Evolutionary conservation across 768 basidiomycete genomes (phyloP).

Genomic region (Strobilomyces echinocephalus): DNA sequence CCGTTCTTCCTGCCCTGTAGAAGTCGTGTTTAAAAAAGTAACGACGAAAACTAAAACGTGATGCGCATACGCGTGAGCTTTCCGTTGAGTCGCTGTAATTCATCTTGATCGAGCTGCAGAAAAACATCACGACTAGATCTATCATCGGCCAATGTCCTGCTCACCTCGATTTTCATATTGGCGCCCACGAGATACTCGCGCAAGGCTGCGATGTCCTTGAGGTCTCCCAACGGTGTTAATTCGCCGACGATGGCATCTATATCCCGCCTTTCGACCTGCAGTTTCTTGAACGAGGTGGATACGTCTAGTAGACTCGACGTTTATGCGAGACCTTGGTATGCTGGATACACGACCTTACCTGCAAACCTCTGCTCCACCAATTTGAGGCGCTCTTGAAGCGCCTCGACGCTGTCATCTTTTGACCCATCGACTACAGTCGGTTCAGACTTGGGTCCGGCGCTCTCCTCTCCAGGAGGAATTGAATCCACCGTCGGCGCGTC

Average conservation of each 20-base stretch:
- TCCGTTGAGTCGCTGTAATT: constrained; percentile 68
- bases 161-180: constrained; percentile 65
- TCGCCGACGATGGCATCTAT: constrained; percentile 67
- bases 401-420: constrained; percentile 42
- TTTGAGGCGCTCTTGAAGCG: constrained; percentile 59
- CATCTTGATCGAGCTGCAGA: constrained; percentile 63
- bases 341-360: constrained; percentile 38
- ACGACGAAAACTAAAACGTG: not conserved
- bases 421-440: not conserved
- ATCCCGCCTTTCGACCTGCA: constrained; percentile 67
- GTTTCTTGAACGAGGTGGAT: constrained; percentile 68
- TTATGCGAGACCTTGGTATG: not conserved
- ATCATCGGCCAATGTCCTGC: constrained; percentile 15
- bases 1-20: constrained; percentile 74
- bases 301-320: constrained; percentile 49
- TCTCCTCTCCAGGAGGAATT: constrained; percentile 1
- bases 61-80: constrained; percentile 63
- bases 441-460: not conserved
- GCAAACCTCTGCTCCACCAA: constrained; percentile 74
- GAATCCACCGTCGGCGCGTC: not conserved
- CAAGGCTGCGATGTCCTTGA: constrained; percentile 61
- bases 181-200: constrained; percentile 69
- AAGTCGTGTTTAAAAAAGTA: constrained; percentile 1
- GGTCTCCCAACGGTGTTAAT: constrained; percentile 63
- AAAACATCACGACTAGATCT: not conserved